A percentile compares a stretch with the other conserved stretches of the same genome.
Conservation (phyloP, 2,329 filamentous ascomycete genomes). For the Fusarium subtropicale region DNA sequence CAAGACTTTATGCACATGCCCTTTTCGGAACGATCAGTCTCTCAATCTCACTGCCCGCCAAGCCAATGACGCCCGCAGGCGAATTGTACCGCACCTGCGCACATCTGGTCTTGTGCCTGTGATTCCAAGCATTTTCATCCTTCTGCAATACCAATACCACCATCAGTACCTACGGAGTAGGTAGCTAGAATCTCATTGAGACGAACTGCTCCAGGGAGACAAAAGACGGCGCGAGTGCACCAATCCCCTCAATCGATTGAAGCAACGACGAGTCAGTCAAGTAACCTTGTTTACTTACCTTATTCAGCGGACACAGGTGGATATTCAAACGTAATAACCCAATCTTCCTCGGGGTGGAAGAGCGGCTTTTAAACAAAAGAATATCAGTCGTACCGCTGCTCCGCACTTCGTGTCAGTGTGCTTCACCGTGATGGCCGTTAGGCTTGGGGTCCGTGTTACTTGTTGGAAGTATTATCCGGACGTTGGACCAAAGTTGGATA, state of each 20-base stretch:
- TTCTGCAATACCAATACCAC: background rate
- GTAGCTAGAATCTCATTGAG: background rate
- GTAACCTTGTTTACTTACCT: conserved; percentile 17
- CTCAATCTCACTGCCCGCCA: conserved; percentile 21
- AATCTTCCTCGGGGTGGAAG: conserved; percentile 15
- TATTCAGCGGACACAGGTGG: conserved; percentile 35
- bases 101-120: background rate
- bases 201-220: background rate
- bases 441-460: background rate
- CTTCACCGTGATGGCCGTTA: conserved; percentile 14
- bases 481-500: conserved; percentile 19
- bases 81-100: background rate
- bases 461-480: conserved; percentile 16
- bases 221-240: conserved; percentile 3
- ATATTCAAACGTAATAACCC: conserved; percentile 40
- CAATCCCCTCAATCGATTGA: background rate
- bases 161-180: background rate
- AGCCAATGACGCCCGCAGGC: conserved; percentile 23
- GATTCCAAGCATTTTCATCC: background rate
- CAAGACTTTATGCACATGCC: conserved; percentile 36
- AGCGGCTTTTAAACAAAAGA: conserved; percentile 7
- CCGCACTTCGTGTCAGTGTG: background rate
- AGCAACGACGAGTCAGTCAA: conserved; percentile 7
- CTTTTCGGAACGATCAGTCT: conserved; percentile 19
- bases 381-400: background rate